Evolutionary conservation across 163 green algal species (phyloP).

Genomic region (Scenedesmus sp.): DNA sequence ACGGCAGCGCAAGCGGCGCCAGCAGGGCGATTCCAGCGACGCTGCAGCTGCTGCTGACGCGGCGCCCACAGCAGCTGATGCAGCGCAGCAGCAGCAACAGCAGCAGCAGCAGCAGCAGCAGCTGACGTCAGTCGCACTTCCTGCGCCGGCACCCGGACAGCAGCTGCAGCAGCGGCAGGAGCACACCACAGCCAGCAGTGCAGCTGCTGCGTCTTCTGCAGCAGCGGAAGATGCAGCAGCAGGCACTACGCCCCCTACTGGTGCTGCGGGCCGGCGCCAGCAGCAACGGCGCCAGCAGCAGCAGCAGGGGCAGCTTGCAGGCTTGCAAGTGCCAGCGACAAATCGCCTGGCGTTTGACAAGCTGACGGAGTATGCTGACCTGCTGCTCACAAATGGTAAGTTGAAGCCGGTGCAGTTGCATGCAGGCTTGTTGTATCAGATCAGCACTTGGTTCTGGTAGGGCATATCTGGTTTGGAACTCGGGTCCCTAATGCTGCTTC

Average conservation of each 20-base stretch:
- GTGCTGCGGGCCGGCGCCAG: neutral
- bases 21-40: constrained; percentile 2
- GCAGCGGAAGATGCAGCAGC: constrained; percentile 34
- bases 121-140: neutral
- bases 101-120: neutral
- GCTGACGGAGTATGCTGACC: constrained; percentile 69
- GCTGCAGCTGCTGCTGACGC: neutral
- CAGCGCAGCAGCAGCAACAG: constrained; percentile 16
- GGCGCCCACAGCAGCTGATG: neutral
- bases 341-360: constrained; percentile 65
- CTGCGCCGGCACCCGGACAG: neutral
- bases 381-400: constrained; percentile 61
- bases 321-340: neutral
- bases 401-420: neutral
- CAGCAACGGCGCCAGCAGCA: neutral
- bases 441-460: no score
- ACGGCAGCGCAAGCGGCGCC: constrained; percentile 5
- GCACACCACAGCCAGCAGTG: neutral
- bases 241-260: neutral
- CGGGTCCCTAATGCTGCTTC: neutral
- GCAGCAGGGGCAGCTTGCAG: neutral
- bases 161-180: constrained; percentile 26
- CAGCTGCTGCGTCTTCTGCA: neutral
- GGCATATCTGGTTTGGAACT: neutral
- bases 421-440: neutral